Percentiles rank a stretch among this genome's conserved stretches.
Evolutionary conservation across 768 basidiomycete genomes (phyloP).

Genomic region (Fomitopsis pulvina): DNA sequence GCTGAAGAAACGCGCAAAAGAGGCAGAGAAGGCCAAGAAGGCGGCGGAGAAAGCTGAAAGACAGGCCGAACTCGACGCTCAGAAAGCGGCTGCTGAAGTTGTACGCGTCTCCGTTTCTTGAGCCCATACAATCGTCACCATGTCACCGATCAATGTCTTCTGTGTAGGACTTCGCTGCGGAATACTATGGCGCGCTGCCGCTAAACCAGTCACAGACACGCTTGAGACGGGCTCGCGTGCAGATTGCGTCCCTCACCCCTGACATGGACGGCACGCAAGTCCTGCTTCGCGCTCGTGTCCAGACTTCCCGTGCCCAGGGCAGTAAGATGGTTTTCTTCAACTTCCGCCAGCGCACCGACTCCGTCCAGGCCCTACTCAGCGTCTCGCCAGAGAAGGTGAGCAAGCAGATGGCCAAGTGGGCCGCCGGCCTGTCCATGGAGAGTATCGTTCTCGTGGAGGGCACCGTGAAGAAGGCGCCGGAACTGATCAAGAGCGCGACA

Average conservation of each 20-base stretch:
- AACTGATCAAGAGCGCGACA: constrained; percentile 87
- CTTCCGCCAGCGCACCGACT: constrained; percentile 79
- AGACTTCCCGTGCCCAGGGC: constrained; percentile 87
- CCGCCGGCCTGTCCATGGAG: constrained; percentile 69
- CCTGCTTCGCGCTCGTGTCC: constrained; percentile 82
- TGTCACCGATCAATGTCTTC: too few relatives aligned
- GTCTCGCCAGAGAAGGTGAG: constrained; percentile 73
- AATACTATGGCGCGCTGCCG: constrained; percentile 83
- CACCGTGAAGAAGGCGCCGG: constrained; percentile 66
- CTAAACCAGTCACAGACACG: constrained; percentile 89
- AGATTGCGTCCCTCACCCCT: constrained; percentile 59
- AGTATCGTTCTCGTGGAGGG: constrained; percentile 92
- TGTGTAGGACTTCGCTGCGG: constrained; percentile 63
- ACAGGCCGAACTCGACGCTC: constrained; percentile 65
- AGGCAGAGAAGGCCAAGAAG: constrained; percentile 85
- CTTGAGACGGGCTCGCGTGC: constrained; percentile 47
- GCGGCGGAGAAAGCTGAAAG: constrained; percentile 81
- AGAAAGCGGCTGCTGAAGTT: constrained; percentile 59
- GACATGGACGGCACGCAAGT: constrained; percentile 67
- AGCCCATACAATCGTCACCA: background rate
- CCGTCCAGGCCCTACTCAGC: constrained; percentile 81
- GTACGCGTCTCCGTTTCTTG: constrained; percentile 28
- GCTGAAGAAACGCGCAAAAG: constrained; percentile 87
- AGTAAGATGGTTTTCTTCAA: constrained; percentile 94
- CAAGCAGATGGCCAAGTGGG: constrained; percentile 98